Percentiles rank a stretch among this genome's conserved stretches.
Conservation (phyloP, 2,329 filamentous ascomycete species). For the Pyricularia grisea region DNA sequence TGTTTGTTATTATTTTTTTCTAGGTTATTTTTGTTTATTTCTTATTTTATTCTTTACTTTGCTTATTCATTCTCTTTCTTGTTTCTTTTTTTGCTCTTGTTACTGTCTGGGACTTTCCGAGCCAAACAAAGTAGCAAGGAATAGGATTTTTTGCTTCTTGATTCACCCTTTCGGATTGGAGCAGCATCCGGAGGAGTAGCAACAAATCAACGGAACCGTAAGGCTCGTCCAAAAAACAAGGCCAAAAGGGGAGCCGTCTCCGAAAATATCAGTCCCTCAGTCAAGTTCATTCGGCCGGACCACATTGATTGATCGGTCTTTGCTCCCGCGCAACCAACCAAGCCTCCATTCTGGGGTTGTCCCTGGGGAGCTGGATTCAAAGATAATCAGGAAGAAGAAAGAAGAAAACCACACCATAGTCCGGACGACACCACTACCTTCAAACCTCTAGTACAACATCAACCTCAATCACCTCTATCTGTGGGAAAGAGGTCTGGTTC, state of each 20-base stretch:
- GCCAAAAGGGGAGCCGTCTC: neutral
- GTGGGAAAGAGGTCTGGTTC: neutral
- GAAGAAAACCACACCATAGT: neutral
- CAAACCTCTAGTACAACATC: neutral
- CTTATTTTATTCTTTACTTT: neutral
- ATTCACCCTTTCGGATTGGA: neutral
- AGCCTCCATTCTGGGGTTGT: neutral
- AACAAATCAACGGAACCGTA: neutral
- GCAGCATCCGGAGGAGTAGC: neutral
- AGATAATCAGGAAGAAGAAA: neutral
- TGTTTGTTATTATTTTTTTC: conserved; percentile 23
- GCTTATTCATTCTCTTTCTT: conserved; percentile 4
- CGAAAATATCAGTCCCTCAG: neutral
- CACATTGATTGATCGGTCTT: neutral
- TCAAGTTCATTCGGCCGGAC: neutral
- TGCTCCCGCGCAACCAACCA: neutral
- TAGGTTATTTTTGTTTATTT: conserved; percentile 1
- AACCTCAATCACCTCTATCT: neutral
- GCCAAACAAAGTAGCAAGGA: neutral
- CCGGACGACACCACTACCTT: neutral
- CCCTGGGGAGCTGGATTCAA: neutral
- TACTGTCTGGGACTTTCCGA: neutral
- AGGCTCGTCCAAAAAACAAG: neutral
- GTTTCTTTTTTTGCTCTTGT: conserved; percentile 2
- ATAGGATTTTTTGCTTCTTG: neutral